A percentile compares a stretch with the other conserved stretches of the same genome.
Evolutionary conservation across 1,139 yeast genomes (phyloP).

Genomic region (Blastobotrys buckinghamii): DNA sequence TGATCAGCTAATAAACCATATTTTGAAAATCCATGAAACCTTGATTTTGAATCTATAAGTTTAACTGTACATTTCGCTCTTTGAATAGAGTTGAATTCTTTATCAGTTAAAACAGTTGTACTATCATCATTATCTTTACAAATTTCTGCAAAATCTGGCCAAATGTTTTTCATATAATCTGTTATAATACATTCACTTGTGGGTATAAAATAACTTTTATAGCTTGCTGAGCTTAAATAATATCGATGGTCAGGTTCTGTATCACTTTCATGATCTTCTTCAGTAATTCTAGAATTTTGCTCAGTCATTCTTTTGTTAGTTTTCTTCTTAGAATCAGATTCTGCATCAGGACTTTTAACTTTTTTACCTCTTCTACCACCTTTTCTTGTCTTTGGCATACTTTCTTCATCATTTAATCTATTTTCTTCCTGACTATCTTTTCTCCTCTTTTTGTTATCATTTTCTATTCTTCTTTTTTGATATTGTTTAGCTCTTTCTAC

Average conservation of each 20-base stretch:
- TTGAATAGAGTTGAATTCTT: conserved; percentile 25
- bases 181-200: conserved; percentile 13
- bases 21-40: conserved; percentile 68
- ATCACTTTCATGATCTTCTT: conserved; percentile 13
- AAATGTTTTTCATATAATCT: conserved; percentile 10
- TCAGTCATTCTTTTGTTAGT: conserved; percentile 19
- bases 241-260: conserved; percentile 14
- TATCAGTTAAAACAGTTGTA: conserved; percentile 18
- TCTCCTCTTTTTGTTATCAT: conserved; percentile 3
- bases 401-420: not conserved
- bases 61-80: conserved; percentile 34
- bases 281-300: conserved; percentile 11
- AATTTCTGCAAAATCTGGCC: conserved; percentile 10
- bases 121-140: conserved; percentile 16
- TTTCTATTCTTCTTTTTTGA: conserved; percentile 23
- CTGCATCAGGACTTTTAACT: not conserved
- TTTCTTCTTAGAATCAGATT: conserved; percentile 12
- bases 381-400: not conserved
- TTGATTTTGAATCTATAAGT: conserved; percentile 51
- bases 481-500: conserved; percentile 41
- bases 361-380: not conserved
- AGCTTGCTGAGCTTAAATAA: conserved; percentile 13
- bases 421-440: not conserved
- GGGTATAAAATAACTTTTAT: conserved; percentile 25
- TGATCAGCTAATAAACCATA: conserved; percentile 54